phyloP scores from a whole-genome alignment of 805 yeast genomes.

The Metschnikowia hibisci region DNA sequence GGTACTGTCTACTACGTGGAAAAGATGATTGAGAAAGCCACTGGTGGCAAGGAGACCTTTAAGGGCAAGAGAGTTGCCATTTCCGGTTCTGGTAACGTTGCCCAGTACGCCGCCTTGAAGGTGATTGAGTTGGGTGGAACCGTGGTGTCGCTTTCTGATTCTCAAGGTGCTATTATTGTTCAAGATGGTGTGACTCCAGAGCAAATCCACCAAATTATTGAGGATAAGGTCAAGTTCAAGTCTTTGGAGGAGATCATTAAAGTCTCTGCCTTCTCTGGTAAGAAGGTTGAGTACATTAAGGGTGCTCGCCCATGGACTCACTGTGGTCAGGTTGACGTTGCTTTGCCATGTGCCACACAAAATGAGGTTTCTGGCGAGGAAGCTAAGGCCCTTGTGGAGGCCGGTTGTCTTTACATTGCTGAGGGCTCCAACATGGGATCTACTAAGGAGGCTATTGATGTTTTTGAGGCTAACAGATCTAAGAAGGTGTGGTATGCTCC shows the following conservation, averaged over 20 bases:
- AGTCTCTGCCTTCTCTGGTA: conserved; percentile 54
- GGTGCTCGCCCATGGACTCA: conserved; percentile 97
- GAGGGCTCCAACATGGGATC: conserved; percentile 99
- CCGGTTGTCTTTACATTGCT: conserved; percentile 90
- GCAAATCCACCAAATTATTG: conserved; percentile 71
- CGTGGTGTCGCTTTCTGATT: conserved; percentile 91
- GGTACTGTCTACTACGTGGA: conserved; percentile 96
- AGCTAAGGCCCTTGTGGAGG: conserved; percentile 89
- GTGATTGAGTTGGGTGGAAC: conserved; percentile 95
- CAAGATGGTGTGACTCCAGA: conserved; percentile 79
- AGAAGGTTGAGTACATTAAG: conserved; percentile 71
- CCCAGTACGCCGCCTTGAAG: conserved; percentile 97
- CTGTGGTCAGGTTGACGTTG: conserved; percentile 90
- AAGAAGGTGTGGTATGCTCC: conserved; percentile 93
- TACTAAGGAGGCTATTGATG: conserved; percentile 93
- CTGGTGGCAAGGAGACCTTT: conserved; percentile 84
- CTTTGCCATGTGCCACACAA: conserved; percentile 97
- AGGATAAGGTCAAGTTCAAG: conserved; percentile 76
- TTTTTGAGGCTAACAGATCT: conserved; percentile 80
- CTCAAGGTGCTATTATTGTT: conserved; percentile 82
- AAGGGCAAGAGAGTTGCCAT: conserved; percentile 92
- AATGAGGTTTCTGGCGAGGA: conserved; percentile 96
- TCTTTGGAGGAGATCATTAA: conserved; percentile 65
- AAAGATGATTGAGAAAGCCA: conserved; percentile 93
- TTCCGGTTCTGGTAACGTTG: conserved; percentile 98